Evolutionary conservation across 306 rosid genomes (phyloP).

Genomic region (Medicago arabica): DNA sequence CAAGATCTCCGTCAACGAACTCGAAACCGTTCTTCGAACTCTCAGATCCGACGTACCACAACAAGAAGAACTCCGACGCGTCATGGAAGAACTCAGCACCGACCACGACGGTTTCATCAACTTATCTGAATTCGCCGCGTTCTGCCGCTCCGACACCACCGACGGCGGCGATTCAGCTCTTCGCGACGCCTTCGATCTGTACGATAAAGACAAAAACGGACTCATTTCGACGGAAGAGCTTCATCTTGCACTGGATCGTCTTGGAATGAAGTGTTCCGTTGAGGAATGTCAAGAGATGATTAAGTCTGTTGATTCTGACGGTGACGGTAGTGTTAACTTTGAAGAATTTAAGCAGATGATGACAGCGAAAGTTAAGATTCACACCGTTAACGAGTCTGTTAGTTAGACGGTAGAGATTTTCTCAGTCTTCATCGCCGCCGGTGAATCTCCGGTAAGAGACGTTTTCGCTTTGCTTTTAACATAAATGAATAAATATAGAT

Average conservation of each 20-base stretch:
- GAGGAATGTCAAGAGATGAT: conserved; percentile 80
- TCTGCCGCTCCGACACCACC: conserved; percentile 54
- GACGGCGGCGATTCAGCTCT: conserved; percentile 61
- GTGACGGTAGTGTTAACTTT: conserved; percentile 79
- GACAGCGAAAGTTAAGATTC: conserved; percentile 46
- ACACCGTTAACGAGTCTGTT: conserved; percentile 28
- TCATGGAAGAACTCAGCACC: conserved; percentile 74
- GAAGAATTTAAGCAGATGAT: conserved; percentile 85
- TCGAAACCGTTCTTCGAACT: conserved; percentile 63
- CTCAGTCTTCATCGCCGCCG: not conserved
- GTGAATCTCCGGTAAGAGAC: not conserved
- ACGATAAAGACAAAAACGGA: conserved; percentile 79
- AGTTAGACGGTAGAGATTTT: conserved; percentile 22
- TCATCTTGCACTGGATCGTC: conserved; percentile 67
- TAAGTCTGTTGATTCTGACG: conserved; percentile 72
- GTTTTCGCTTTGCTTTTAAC: not conserved
- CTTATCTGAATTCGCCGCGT: conserved; percentile 68
- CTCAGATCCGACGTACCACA: conserved; percentile 56
- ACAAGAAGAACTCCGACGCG: conserved; percentile 57
- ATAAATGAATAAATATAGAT: conserved; percentile 24
- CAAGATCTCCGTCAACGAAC: conserved; percentile 73
- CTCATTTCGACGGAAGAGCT: conserved; percentile 73
- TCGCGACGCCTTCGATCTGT: conserved; percentile 77
- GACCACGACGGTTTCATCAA: conserved; percentile 74
- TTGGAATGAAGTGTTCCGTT: conserved; percentile 61